Evolutionary conservation across 208 protist genomes (phyloP).

Genomic region (Wallacemonas collosoma): DNA sequence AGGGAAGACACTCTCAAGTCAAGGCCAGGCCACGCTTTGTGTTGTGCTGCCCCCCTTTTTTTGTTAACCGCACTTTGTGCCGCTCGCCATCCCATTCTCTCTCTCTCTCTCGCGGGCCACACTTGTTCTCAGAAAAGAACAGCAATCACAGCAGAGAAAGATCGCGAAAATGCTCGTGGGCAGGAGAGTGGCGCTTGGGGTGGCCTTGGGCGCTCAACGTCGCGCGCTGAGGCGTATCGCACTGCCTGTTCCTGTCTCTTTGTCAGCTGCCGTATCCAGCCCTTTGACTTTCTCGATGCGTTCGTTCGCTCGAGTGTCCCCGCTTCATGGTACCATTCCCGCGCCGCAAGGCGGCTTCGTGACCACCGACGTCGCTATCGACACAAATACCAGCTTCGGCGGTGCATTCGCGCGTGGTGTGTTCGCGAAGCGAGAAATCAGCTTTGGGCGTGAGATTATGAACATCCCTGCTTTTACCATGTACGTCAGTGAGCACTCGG

Average conservation of each 20-base stretch:
- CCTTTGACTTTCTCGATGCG: conserved; percentile 20
- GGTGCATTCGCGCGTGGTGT: conserved; percentile 76
- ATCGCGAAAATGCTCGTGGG: not conserved
- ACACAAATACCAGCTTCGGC: conserved; percentile 77
- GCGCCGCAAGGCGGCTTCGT: conserved; percentile 74
- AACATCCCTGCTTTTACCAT: conserved; percentile 77
- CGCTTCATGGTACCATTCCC: conserved; percentile 63
- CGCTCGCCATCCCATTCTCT: no score
- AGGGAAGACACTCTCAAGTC: no score
- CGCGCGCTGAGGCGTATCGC: not conserved
- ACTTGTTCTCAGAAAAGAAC: no score
- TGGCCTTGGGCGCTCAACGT: not conserved
- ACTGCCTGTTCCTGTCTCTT: not conserved
- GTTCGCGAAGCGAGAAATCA: conserved; percentile 73
- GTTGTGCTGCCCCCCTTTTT: no score
- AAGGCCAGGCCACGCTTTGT: no score
- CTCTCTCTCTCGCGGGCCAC: no score
- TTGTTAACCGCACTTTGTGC: no score
- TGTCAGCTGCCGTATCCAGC: not conserved
- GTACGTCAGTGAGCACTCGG: conserved; percentile 67
- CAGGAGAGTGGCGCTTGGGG: not conserved
- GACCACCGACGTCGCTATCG: conserved; percentile 70
- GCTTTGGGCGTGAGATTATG: conserved; percentile 82
- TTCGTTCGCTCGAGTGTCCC: conserved; percentile 63
- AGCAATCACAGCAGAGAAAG: not conserved